Base-by-base conservation (phyloP, 2,329 filamentous ascomycete genomes). In the Microthyrium microscopicum region DNA sequence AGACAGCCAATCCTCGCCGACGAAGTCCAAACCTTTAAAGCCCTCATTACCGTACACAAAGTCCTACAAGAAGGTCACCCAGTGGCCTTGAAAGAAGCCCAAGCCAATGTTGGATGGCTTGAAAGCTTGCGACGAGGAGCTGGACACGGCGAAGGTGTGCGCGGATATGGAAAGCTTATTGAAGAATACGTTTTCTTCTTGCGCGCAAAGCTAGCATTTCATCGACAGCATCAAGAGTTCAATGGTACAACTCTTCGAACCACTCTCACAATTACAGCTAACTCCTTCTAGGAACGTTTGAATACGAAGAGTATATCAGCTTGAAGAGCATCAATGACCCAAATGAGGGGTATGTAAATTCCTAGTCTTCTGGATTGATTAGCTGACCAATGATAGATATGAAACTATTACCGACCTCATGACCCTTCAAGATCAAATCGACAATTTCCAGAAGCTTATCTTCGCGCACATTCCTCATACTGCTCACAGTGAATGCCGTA, bases 261-360 rank as follows among this genome's bases (percentile, higher is more conserved):
- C 8, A 12, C 13, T 26, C 26, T 4, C 15, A 8, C 29, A 12
- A 13, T 12, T 6, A 29, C 22, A 5, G 11, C 18, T 15, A 25
- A 20, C 17, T 20, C 19, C 4, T 9, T 11, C 27, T 39, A 70
- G 66, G 68, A 39, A 84, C 87, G 2, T 98, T 98, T 50, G 89
- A 98, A 54, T 98, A 98, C 52, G 87, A 95, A 61, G 89, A 98
- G 54, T 98, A 98, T 55, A 85, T 95, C 54, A 93, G 84, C 51
- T 65, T 98, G 53, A 95, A 93, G 62, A 83, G 84, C 19, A 95
- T 92, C 61, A 94, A 95, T 55, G 89, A 98, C 55, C 89, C 89
- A 4, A 95, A 98, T 50, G 89, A 98, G 61, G 89, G 89, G 51
- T 87, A 77, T 31, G 50, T 18, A 21, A 16, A n/a, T 22, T 8